Evolutionary conservation across 2,329 filamentous ascomycete genomes (phyloP).

Genomic region (Domatiomyces catenatus): DNA sequence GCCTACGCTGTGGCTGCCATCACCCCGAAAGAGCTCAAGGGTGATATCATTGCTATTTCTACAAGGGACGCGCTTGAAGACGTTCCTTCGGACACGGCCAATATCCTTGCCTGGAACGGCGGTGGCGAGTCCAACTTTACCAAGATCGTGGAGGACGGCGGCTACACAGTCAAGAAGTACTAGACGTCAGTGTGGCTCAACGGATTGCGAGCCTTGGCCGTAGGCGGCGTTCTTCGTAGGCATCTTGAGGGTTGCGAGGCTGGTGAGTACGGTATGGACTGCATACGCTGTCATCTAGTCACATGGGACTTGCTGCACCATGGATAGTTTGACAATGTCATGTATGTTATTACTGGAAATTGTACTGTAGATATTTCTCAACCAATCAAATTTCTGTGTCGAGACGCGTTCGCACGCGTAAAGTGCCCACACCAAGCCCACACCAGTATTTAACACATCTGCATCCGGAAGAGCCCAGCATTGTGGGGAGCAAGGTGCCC

Average conservation of each 20-base stretch:
- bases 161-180: slow-evolving; percentile 37
- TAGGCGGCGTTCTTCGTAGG: not conserved
- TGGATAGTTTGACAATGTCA: not conserved
- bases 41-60: slow-evolving; percentile 65
- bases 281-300: not conserved
- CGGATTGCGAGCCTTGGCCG: not conserved
- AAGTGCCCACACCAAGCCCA: not conserved
- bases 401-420: not conserved
- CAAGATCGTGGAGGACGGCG: slow-evolving; percentile 59
- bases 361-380: too few relatives aligned
- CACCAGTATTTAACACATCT: too few relatives aligned
- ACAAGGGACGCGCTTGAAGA: slow-evolving; percentile 65
- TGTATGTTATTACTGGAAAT: not conserved
- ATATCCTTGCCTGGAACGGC: slow-evolving; percentile 98
- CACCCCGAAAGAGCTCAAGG: slow-evolving; percentile 88
- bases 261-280: not conserved
- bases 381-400: too few relatives aligned
- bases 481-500: not conserved
- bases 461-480: not conserved
- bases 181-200: not conserved
- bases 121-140: slow-evolving; percentile 86
- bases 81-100: slow-evolving; percentile 72
- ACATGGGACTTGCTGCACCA: not conserved
- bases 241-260: not conserved
- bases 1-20: slow-evolving; percentile 80